These are phyloP conservation scores for Colletotrichum spaethianum DNA, from an alignment of 2,329 filamentous ascomycete genomes.

Conservation along the genomic window DNA sequence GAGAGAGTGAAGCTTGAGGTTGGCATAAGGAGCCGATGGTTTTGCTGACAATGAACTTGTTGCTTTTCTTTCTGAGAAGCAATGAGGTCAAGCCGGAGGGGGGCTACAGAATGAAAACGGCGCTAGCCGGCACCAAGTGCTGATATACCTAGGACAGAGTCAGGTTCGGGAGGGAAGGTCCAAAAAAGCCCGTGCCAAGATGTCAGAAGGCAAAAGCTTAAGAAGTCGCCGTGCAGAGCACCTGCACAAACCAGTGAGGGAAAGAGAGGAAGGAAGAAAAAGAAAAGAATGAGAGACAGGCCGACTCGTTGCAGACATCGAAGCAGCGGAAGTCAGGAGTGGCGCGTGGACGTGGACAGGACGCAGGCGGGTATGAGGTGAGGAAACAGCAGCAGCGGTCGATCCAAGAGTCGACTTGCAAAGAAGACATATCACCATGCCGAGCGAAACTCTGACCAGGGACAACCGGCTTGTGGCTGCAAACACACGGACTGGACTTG, in stretches of 20 bases:
- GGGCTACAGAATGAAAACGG: not conserved
- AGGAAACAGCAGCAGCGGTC: not conserved
- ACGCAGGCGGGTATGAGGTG: not conserved
- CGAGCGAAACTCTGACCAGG: not conserved
- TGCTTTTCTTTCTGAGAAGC: not conserved
- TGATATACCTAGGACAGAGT: not conserved
- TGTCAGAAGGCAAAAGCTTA: conserved; percentile 32
- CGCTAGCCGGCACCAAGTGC: not conserved
- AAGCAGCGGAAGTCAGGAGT: not conserved
- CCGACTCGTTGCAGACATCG: not conserved
- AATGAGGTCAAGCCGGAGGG: not conserved
- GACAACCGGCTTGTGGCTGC: not conserved
- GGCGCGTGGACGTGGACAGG: not conserved
- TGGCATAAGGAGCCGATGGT: not conserved
- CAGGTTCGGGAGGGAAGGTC: conserved; percentile 15
- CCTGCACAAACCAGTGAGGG: conserved; percentile 7
- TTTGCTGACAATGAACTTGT: not conserved
- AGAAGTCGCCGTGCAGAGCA: not conserved
- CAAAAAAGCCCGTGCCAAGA: conserved; percentile 19
- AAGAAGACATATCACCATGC: not conserved
- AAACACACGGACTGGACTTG: conserved; percentile 5
- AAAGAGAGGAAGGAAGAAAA: not conserved
- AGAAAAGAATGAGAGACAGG: not conserved
- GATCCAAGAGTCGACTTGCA: not conserved
- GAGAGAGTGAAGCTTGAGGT: not conserved